Base-by-base conservation (phyloP, 768 basidiomycete genomes). In the Agaricus bisporus region DNA sequence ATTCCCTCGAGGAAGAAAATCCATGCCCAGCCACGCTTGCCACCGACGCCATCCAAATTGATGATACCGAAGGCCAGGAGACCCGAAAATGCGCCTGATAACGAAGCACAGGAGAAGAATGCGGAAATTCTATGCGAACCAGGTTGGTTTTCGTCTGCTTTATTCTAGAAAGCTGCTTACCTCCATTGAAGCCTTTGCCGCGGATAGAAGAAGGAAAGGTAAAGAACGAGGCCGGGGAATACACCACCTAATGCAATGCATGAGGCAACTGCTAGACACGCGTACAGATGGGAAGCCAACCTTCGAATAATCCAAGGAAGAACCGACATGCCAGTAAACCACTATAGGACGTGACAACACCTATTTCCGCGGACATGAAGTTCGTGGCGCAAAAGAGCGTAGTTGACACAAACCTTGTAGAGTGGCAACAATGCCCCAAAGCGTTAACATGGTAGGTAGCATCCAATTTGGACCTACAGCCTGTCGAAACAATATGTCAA, bases 401-500 rank as follows among this genome's bases (percentile, higher is more conserved):
- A 7, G 43, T 46, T 39, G 5, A 48, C 26, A 52, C 59, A 22
- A 48, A 76, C 82, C 84, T 74, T 88, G 85, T 42, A 80, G 68
- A 8, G 81, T 73, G 9, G 78, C 74, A 12, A 82, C 75, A n/a
- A 86, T 44, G n/a, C 86, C 86, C 86, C 87, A 89, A 1, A 80
- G 59, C 0, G 78, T 74, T 45, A 86, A 66, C 76, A 86, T 80
- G 1, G 78, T 65, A 0, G 87, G 86, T 46, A 80, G 57, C 62
- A 85, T 73, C 44, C 79, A 66, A 53, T 80, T 73, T n/a, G 83
- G 76, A 1, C 85, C 81, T 2, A 83, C 78, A 42, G 75, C 60
- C 70, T 74, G 52, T 7, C 6, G n/a, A 28, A 32, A 11, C 7
- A 14, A 48, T 35, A n/a, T 46, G 22, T 4, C 3, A 5, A 8